These are phyloP conservation scores for Paramecium sonneborni DNA, from an alignment of 73 alveolate species.

Conservation along the genomic window DNA sequence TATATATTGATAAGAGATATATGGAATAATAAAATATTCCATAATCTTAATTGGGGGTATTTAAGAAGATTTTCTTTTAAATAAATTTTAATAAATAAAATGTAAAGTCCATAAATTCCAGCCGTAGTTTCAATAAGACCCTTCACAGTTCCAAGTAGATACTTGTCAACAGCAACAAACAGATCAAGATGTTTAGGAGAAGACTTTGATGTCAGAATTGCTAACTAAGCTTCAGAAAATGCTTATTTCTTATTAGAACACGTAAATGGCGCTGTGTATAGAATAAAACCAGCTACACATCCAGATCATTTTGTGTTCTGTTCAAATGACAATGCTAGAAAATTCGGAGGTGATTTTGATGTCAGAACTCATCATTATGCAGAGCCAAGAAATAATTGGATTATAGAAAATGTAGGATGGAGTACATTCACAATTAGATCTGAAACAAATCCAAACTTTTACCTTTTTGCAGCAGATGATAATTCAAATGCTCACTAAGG, in stretches of 20 bases:
- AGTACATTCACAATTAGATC: slow-evolving; percentile 30
- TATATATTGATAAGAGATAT: not conserved
- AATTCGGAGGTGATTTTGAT: slow-evolving; percentile 37
- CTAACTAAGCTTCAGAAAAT: not conserved
- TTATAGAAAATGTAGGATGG: slow-evolving; percentile 41
- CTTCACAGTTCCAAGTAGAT: slow-evolving; percentile 4
- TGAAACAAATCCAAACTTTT: not conserved
- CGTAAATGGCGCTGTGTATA: not conserved
- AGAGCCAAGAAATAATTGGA: slow-evolving; percentile 33
- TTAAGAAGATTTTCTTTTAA: not conserved
- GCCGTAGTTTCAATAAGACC: slow-evolving; percentile 14
- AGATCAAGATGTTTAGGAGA: slow-evolving; percentile 38
- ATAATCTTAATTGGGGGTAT: not conserved
- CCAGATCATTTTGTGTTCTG: slow-evolving; percentile 57
- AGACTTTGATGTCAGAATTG: slow-evolving; percentile 59
- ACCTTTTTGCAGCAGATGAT: slow-evolving; percentile 20
- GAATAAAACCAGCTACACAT: slow-evolving; percentile 52
- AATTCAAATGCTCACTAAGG: not conserved
- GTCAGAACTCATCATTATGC: slow-evolving; percentile 27
- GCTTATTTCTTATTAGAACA: slow-evolving; percentile 17
- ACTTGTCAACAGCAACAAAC: slow-evolving; percentile 26
- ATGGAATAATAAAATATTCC: not conserved
- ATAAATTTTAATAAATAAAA: not conserved
- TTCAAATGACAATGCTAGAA: slow-evolving; percentile 57
- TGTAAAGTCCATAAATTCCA: slow-evolving; percentile 17